These are phyloP conservation scores for Psidium friedrichsthalianum DNA, from an alignment of 345 rosid species.

Conservation along the genomic window DNA sequence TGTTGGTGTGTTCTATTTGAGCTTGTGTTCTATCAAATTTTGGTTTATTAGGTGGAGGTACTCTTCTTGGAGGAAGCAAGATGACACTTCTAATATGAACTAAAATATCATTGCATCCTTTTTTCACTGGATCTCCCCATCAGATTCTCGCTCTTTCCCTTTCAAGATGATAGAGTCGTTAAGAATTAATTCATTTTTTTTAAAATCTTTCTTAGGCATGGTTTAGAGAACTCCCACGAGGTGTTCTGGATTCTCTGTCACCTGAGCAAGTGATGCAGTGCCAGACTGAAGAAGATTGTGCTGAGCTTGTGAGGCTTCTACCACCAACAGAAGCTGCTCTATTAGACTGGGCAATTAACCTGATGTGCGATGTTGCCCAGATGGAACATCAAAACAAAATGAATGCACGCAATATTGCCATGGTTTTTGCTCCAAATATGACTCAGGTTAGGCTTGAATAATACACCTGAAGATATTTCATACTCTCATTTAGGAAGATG, in stretches of 20 bases:
- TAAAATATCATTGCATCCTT: not conserved
- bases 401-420: conserved; percentile 36
- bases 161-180: not conserved
- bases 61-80: not conserved
- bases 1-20: not conserved
- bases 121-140: not conserved
- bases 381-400: conserved; percentile 32
- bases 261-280: conserved; percentile 30
- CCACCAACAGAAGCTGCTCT: conserved; percentile 37
- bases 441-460: conserved; percentile 20
- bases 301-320: conserved; percentile 24
- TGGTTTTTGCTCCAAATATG: conserved; percentile 46
- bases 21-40: not conserved
- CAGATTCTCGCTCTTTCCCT: not conserved
- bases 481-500: not conserved
- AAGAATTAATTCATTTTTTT: not conserved
- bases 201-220: conserved; percentile 18
- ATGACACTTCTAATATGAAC: not conserved
- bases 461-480: not conserved
- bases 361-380: conserved; percentile 37
- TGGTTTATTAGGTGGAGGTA: not conserved
- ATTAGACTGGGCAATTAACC: conserved; percentile 36
- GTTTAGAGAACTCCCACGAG: conserved; percentile 37
- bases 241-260: conserved; percentile 27
- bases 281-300: conserved; percentile 34